Evolutionary conservation across 768 basidiomycete genomes (phyloP).

Genomic region (Pleurotus ostreatus): DNA sequence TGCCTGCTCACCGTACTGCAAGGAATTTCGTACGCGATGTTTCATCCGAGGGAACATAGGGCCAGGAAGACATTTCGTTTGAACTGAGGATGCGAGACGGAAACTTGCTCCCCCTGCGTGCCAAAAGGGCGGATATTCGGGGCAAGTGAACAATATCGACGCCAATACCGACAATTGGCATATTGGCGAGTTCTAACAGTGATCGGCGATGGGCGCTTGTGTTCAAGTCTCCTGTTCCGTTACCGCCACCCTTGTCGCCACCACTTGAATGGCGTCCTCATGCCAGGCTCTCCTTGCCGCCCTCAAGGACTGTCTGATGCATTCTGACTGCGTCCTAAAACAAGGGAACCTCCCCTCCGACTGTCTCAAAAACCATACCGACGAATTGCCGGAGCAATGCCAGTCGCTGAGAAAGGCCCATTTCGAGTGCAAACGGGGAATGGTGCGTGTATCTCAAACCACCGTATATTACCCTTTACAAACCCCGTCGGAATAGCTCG

Average conservation of each 20-base stretch:
- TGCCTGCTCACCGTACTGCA: slow-evolving; percentile 60
- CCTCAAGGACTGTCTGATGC: slow-evolving; percentile 79
- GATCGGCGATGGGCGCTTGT: too few relatives aligned
- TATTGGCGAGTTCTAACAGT: slow-evolving; percentile 15
- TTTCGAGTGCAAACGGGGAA: slow-evolving; percentile 88
- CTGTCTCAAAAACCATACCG: slow-evolving; percentile 70
- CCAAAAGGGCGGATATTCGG: slow-evolving; percentile 54
- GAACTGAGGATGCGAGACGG: slow-evolving; percentile 62
- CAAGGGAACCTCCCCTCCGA: slow-evolving; percentile 78
- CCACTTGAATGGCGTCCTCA: slow-evolving; percentile 63
- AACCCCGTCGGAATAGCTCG: slow-evolving; percentile 42
- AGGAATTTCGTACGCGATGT: slow-evolving; percentile 44
- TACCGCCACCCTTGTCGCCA: too few relatives aligned
- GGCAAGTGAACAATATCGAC: slow-evolving; percentile 71
- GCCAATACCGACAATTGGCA: slow-evolving; percentile 72
- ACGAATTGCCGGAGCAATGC: slow-evolving; percentile 80
- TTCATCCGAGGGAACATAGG: slow-evolving; percentile 20
- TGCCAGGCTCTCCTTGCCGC: slow-evolving; percentile 75
- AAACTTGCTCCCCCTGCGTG: slow-evolving; percentile 43
- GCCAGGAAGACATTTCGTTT: slow-evolving; percentile 38
- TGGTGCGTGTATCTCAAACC: slow-evolving; percentile 47
- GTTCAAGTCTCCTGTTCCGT: too few relatives aligned
- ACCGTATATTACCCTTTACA: too few relatives aligned
- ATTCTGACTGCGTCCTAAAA: slow-evolving; percentile 84
- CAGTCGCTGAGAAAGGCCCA: slow-evolving; percentile 74